Evolutionary conservation across 129 eudicot species (phyloP).

Genomic region (Flaveria sonorensis): DNA sequence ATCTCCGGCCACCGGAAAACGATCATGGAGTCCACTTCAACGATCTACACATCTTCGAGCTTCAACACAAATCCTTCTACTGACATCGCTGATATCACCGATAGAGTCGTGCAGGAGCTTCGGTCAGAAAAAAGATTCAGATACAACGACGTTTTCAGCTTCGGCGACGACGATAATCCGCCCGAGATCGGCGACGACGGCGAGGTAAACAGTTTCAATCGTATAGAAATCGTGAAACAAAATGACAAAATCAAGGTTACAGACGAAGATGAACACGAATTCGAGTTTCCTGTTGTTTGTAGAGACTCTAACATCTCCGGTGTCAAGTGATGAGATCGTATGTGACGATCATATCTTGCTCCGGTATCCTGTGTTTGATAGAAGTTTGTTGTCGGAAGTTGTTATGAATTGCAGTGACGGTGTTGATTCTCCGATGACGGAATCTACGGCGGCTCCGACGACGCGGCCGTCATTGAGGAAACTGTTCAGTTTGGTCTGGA

Average conservation of each 20-base stretch:
- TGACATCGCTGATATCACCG: constrained; percentile 51
- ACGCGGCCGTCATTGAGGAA: constrained; percentile 48
- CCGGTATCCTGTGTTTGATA: constrained; percentile 55
- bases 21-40: constrained; percentile 45
- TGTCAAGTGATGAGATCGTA: constrained; percentile 30
- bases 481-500: constrained; percentile 51
- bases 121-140: constrained; percentile 12
- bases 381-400: constrained; percentile 34
- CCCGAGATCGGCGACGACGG: not conserved
- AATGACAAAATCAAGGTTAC: not conserved
- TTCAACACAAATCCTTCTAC: constrained; percentile 52
- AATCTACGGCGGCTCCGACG: constrained; percentile 11
- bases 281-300: constrained; percentile 56
- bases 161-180: constrained; percentile 16
- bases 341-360: constrained; percentile 59
- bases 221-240: not conserved
- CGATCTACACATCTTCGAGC: constrained; percentile 47
- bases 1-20: not conserved
- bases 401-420: not conserved
- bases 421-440: not conserved
- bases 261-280: constrained; percentile 36
- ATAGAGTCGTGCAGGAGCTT: constrained; percentile 58
- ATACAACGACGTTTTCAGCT: constrained; percentile 21
- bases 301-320: constrained; percentile 26
- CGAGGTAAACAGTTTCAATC: not conserved